Base-by-base conservation (phyloP, 1,284 basidiomycete genomes). In the Ganoderma leucocontextum region DNA sequence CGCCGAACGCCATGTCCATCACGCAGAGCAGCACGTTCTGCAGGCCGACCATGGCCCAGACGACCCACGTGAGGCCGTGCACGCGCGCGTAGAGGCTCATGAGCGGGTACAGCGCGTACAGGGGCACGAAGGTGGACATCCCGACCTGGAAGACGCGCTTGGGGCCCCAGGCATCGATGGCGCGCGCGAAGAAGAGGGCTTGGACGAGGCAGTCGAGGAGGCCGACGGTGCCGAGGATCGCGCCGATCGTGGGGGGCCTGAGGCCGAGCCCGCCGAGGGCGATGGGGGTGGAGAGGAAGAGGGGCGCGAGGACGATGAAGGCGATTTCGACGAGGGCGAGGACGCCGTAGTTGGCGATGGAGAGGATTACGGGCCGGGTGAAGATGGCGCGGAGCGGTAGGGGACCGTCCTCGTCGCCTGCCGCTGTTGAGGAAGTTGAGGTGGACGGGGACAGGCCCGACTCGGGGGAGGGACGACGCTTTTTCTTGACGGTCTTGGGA, bases 231-330 rank as follows among this genome's bases (percentile, higher is more conserved):
- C 87, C 87, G 35, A 92, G 78, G 65, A 88, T 81, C 17, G 82
- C 82, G 10, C 91, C 91, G 39, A 93, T 92, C 25, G 74, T 77
- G 1, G 86, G 78, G 0, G 91, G 90, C 0, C 83, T 73, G 35
- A 92, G 79, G 1, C 90, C 91, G 5, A 93, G 83, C 0, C 92
- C 91, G 60, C 92, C 91, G 9, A 87, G 80, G 61, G 80, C 80
- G 63, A 90, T 82, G 90, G 90, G 90, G 8, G 90, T 91, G 17
- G 91, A 85, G 68, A 87, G 83, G 78, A 91, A 93, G 52, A 93
- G 78, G 6, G 91, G 91, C 33, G 88, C 83, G 19, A 94, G 82
- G 15, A 87, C 87, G 44, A 87, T 82, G 74, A 86, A 85, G 2
- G 87, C 79, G 64, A 93, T 91, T 61, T 93, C 91, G 39, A 91